Conservation (phyloP, 148 eudicot species). For the Cornus florida region DNA sequence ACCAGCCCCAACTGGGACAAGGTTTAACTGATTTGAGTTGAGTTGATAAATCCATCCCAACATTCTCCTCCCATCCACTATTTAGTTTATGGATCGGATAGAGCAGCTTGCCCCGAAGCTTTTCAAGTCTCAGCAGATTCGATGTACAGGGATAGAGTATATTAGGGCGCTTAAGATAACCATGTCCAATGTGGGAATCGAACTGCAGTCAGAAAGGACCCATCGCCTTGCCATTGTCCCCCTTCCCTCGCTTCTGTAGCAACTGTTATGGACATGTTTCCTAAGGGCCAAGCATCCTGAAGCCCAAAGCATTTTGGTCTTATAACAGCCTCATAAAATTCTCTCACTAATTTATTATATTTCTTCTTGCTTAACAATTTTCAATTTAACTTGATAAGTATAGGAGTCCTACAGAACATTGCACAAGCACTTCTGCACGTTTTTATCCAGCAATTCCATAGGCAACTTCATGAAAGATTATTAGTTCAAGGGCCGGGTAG, state of each 20-base stretch:
- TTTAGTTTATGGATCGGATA: not conserved
- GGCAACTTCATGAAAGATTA: not conserved
- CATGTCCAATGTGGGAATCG: too few species aligned
- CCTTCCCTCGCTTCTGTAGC: too few species aligned
- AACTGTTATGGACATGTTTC: not conserved
- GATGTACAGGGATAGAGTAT: too few species aligned
- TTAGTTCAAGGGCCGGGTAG: not conserved
- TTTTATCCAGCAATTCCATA: not conserved
- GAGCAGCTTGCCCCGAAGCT: too few species aligned
- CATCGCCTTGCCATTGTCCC: too few species aligned
- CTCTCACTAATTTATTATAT: not conserved
- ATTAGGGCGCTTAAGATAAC: too few species aligned
- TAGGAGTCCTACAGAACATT: not conserved
- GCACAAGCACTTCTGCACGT: not conserved
- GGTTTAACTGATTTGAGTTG: too few species aligned
- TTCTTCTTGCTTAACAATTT: not conserved
- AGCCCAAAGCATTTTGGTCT: not conserved
- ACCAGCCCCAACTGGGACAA: too few species aligned
- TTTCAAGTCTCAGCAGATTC: too few species aligned
- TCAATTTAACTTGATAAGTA: not conserved
- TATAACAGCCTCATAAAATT: not conserved
- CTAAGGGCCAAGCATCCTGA: not conserved
- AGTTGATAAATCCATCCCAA: not conserved
- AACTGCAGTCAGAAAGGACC: too few species aligned
- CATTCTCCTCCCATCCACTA: constrained; percentile 5